Base-by-base conservation (phyloP, 305 asterid species). In the Coffea humblotiana region DNA sequence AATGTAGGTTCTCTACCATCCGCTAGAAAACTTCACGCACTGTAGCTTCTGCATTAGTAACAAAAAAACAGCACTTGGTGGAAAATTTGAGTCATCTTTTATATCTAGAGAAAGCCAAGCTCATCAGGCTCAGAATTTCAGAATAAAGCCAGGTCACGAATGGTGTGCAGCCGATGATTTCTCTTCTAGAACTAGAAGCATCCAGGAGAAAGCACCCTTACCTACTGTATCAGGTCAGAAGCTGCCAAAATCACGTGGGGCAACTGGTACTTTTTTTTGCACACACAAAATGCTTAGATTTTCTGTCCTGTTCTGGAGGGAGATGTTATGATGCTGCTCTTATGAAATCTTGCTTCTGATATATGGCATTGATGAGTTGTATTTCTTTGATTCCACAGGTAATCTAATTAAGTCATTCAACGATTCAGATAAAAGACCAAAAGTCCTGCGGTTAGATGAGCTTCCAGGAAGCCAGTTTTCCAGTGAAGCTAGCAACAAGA, bases 381-480 rank as follows among this genome's bases (percentile, higher is more conserved):
- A 12, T 13, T 23, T 80, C 63, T 74, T 66, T 10, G 37, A 35
- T 71, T 37, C 68, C 23, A 6, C 84, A 81, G 84, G 81, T 32
- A 2, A 37, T 16, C 25, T 76, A 48, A 49, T 21, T 12, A 81
- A 81, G 69, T 81, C 84, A n/a, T 76, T 76, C 29, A 76, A 19
- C 0, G 67, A 25, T 71, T 76, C 77, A 21, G 77, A 81, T 3
- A 71, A 77, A 32, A 76, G 60, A 43, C 60, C 74, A 25, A 76
- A 81, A 76, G 73, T 76, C 56, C 72, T 45, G 27, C 60, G 43
- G n/a, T 61, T 81, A 76, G 80, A 70, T 19, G 74, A 70, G 49
- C 23, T 21, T n/a, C 80, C 80, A 1, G 56, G 25, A 56, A 76
- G 47, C 6, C 67, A 56, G 48, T 61, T 75, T 23, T 45, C 49